phyloP scores from a whole-genome alignment of 148 eudicot genomes.

The Rheum nobile region DNA sequence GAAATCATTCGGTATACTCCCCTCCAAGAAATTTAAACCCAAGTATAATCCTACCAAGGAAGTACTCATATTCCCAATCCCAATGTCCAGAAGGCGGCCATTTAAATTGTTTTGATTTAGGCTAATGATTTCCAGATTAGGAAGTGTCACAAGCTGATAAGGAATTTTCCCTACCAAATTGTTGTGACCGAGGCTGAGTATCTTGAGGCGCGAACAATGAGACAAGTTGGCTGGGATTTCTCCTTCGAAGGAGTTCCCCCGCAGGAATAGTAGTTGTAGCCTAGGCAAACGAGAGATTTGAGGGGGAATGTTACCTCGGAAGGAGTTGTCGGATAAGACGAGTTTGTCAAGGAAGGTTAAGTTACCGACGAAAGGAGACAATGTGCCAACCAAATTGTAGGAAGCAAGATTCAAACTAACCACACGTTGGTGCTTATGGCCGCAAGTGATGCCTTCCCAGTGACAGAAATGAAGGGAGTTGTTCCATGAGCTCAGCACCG shows the following conservation, averaged over 20 bases:
- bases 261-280: neutral
- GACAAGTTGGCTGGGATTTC: conserved; percentile 18
- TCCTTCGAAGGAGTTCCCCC: conserved; percentile 14
- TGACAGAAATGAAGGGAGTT: neutral
- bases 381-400: conserved; percentile 1
- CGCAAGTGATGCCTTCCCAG: conserved; percentile 14
- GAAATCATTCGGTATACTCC: neutral
- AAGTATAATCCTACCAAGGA: neutral
- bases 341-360: conserved; percentile 13
- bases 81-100: neutral
- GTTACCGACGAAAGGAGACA: conserved; percentile 16
- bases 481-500: neutral
- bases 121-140: neutral
- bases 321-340: neutral
- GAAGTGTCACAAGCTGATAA: neutral
- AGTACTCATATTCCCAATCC: neutral
- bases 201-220: conserved; percentile 7
- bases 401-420: neutral
- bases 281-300: conserved; percentile 15
- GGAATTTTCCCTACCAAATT: conserved; percentile 11
- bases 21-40: neutral
- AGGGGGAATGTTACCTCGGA: conserved; percentile 17
- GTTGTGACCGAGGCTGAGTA: neutral
- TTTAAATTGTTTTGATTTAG: neutral
- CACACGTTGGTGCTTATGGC: neutral